phyloP scores from a whole-genome alignment of 139 green algal genomes.

The Nannochloris sp. region DNA sequence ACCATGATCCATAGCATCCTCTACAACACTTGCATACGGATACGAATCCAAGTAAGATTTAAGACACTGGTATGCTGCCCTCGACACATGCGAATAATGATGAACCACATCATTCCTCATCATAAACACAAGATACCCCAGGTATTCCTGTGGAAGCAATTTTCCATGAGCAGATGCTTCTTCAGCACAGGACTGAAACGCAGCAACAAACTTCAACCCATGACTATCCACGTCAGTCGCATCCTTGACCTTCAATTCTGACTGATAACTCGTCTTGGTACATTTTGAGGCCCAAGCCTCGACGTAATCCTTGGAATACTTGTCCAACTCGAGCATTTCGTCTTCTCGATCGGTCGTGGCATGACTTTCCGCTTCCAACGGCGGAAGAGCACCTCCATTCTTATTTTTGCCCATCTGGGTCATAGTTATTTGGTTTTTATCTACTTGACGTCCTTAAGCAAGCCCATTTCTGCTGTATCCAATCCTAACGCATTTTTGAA shows the following conservation, averaged over 20 bases:
- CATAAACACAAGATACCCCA: constrained; percentile 21
- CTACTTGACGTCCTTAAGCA: too few species aligned
- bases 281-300: background rate
- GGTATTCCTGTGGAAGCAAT: background rate
- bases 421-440: too few species aligned
- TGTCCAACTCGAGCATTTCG: background rate
- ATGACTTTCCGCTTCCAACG: too few species aligned
- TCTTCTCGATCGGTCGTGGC: background rate
- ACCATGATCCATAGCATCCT: background rate
- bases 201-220: constrained; percentile 4
- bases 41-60: background rate
- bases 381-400: too few species aligned
- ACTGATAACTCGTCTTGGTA: background rate
- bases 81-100: constrained; percentile 6
- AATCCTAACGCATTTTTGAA: too few species aligned
- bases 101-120: constrained; percentile 21
- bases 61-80: background rate
- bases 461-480: too few species aligned
- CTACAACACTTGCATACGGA: background rate
- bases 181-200: constrained; percentile 8
- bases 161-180: constrained; percentile 2
- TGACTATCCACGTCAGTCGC: background rate
- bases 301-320: constrained; percentile 1
- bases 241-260: background rate
- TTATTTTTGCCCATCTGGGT: too few species aligned